phyloP scores from a whole-genome alignment of 768 basidiomycete genomes.

The Termitomyces sp. region DNA sequence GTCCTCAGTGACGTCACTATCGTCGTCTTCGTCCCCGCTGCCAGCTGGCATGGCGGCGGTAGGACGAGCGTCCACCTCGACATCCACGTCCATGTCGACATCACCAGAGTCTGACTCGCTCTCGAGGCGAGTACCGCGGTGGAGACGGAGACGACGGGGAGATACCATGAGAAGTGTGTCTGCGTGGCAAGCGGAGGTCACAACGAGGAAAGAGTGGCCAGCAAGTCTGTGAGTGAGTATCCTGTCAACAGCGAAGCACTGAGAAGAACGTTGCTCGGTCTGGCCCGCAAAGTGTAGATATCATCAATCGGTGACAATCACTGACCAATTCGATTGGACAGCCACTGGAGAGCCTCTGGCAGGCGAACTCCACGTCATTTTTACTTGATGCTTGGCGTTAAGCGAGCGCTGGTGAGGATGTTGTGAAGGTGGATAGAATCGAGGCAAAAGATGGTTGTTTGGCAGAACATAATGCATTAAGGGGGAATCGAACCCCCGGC shows the following conservation, averaged over 20 bases:
- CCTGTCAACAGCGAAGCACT: not conserved
- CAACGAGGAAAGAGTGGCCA: not conserved
- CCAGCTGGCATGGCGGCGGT: not conserved
- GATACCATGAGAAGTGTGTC: not conserved
- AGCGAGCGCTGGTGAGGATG: too few species aligned
- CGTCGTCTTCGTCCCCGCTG: constrained; percentile 21
- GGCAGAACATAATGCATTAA: constrained; percentile 72
- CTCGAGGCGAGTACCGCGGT: not conserved
- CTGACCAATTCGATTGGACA: not conserved
- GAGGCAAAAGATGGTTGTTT: too few species aligned
- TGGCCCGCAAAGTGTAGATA: too few species aligned
- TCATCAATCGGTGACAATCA: not conserved
- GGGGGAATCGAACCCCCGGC: constrained; percentile 87
- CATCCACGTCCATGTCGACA: not conserved
- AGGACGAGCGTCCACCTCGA: not conserved
- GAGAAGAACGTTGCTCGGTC: not conserved
- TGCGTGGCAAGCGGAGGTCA: not conserved
- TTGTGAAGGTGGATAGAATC: too few species aligned
- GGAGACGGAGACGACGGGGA: not conserved
- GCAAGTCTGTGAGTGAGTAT: not conserved
- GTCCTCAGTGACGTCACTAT: constrained; percentile 28
- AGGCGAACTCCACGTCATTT: too few species aligned
- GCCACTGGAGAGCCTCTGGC: not conserved
- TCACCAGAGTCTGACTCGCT: not conserved
- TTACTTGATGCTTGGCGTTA: too few species aligned